phyloP scores from a whole-genome alignment of 805 yeast species.

The Scheffersomyces coipomensis region DNA sequence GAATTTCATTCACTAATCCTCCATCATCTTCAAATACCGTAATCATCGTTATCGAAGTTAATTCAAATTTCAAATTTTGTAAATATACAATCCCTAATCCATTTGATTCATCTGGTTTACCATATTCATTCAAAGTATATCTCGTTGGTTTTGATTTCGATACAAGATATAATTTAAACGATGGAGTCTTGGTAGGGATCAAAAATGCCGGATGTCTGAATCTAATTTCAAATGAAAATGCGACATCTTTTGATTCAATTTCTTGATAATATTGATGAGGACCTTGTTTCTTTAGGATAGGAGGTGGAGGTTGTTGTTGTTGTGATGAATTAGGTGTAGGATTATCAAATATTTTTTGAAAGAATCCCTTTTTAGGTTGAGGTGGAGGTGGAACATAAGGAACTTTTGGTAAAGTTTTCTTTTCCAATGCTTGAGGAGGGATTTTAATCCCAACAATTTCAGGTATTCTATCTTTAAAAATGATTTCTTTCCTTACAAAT shows the following conservation, averaged over 20 bases:
- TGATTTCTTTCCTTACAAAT: conserved; percentile 44
- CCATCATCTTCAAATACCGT: conserved; percentile 26
- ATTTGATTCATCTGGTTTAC: conserved; percentile 39
- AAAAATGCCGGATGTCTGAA: conserved; percentile 47
- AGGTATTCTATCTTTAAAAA: conserved; percentile 39
- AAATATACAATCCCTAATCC: conserved; percentile 48
- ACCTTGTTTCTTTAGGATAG: conserved; percentile 4
- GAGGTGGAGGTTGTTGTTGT: conserved; percentile 9
- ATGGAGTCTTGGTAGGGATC: conserved; percentile 41
- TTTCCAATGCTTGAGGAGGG: conserved; percentile 13
- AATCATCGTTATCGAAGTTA: conserved; percentile 24
- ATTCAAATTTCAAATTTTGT: conserved; percentile 34
- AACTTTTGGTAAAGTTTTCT: conserved; percentile 16
- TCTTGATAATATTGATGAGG: conserved; percentile 11
- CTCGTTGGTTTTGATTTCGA: conserved; percentile 26
- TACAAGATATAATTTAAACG: conserved; percentile 31
- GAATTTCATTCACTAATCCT: conserved; percentile 14
- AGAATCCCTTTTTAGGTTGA: conserved; percentile 25
- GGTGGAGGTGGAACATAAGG: conserved; percentile 14
- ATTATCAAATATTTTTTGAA: conserved; percentile 21
- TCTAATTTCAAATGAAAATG: conserved; percentile 47
- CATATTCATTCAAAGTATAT: conserved; percentile 28
- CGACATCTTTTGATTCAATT: conserved; percentile 33
- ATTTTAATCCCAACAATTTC: conserved; percentile 40
- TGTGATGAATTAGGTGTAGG: background rate